Evolutionary conservation across 345 rosid species (phyloP).

Genomic region (Lepidium aucheri): DNA sequence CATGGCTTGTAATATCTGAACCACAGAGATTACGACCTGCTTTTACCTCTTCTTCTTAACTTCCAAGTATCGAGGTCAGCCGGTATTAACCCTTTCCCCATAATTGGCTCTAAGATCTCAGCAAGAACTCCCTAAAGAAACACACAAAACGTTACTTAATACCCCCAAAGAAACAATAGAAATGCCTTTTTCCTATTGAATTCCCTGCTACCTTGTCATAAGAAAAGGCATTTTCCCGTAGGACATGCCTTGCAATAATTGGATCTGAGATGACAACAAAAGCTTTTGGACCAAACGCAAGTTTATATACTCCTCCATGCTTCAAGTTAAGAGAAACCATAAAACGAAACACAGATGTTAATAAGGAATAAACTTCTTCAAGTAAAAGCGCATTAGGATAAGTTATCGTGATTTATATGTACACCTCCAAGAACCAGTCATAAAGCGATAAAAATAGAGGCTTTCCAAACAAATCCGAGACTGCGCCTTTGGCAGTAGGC

Average conservation of each 20-base stretch:
- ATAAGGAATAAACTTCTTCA: background rate
- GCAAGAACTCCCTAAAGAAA: conserved; percentile 84
- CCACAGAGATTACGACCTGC: background rate
- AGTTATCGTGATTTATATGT: background rate
- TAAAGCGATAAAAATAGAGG: conserved; percentile 80
- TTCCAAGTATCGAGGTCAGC: conserved; percentile 95
- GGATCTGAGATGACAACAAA: conserved; percentile 97
- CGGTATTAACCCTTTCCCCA: conserved; percentile 98
- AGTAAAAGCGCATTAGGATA: background rate
- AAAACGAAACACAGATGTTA: background rate
- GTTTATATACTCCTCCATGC: conserved; percentile 93
- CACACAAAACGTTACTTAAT: background rate
- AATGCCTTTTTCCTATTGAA: background rate
- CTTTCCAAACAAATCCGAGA: conserved; percentile 76
- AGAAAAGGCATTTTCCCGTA: conserved; percentile 80
- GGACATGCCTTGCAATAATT: conserved; percentile 70
- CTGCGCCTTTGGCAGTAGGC: conserved; percentile 93
- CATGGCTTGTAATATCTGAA: background rate
- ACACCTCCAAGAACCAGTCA: conserved; percentile 92
- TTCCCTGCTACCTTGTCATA: conserved; percentile 57
- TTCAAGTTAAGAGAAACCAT: conserved; percentile 23
- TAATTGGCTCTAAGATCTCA: conserved; percentile 91
- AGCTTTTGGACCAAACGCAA: conserved; percentile 97
- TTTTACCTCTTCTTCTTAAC: conserved; percentile 86
- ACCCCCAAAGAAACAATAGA: background rate